phyloP scores from a whole-genome alignment of 2,329 filamentous ascomycete genomes.

The Claviceps citrina region DNA sequence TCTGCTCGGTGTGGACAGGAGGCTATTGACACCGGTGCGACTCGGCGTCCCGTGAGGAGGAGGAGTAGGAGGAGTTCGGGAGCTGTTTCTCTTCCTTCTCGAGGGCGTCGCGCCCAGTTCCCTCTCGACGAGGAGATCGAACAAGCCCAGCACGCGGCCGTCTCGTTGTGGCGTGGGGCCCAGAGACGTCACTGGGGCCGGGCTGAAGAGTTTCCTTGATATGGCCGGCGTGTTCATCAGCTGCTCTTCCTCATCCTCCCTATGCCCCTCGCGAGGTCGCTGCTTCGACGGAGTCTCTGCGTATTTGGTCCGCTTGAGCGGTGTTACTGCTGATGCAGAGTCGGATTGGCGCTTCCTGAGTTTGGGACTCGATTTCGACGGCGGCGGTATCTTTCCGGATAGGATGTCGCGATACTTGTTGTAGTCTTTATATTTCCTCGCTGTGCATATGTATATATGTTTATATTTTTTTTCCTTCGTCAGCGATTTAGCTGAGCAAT shows the following conservation, averaged over 20 bases:
- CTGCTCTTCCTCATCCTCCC: conserved; percentile 27
- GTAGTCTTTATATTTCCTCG: conserved; percentile 64
- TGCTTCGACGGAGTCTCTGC: conserved; percentile 32
- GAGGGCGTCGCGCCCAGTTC: conserved; percentile 36
- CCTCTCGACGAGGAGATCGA: conserved; percentile 48
- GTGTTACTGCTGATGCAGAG: conserved; percentile 25
- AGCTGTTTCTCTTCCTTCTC: too few species aligned
- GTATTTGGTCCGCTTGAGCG: conserved; percentile 35
- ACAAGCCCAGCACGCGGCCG: conserved; percentile 60
- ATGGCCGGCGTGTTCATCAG: conserved; percentile 40
- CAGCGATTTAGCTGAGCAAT: not conserved
- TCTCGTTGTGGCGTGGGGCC: conserved; percentile 71
- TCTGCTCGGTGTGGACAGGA: conserved; percentile 32
- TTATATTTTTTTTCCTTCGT: too few species aligned
- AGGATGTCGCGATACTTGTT: conserved; percentile 47
- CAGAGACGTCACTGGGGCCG: conserved; percentile 43
- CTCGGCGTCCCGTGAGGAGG: conserved; percentile 2
- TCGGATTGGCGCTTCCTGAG: conserved; percentile 27
- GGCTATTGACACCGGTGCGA: conserved; percentile 15
- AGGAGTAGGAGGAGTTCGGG: too few species aligned
- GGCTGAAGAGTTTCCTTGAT: conserved; percentile 44
- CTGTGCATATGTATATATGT: conserved; percentile 25
- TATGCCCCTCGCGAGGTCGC: conserved; percentile 21
- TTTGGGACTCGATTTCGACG: conserved; percentile 16
- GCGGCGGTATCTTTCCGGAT: conserved; percentile 33